A percentile compares a stretch with the other conserved stretches of the same genome.
These are phyloP conservation scores for Cercis canadensis DNA, from an alignment of 306 rosid genomes.

Conservation along the genomic window DNA sequence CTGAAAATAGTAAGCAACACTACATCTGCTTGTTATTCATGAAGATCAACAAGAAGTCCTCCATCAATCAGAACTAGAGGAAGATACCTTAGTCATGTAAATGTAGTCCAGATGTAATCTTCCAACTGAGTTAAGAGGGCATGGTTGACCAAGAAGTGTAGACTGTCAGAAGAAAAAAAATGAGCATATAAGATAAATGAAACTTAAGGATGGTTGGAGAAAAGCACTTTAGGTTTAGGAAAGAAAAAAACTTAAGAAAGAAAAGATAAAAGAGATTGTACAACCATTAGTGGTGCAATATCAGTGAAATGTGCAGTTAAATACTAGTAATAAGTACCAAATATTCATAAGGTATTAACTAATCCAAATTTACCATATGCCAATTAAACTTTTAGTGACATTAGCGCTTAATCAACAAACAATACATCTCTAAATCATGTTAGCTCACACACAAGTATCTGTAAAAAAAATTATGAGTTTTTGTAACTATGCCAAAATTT, in stretches of 20 bases:
- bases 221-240: constrained; percentile 23
- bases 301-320: no score
- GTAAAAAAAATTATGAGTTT: no score
- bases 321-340: no score
- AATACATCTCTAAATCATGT: no score
- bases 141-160: constrained; percentile 81
- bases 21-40: no score
- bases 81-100: constrained; percentile 75
- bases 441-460: no score
- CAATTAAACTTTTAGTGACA: no score
- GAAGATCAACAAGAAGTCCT: constrained; percentile 10
- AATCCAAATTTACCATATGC: no score
- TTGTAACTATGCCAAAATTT: no score
- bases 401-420: no score
- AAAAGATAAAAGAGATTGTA: constrained; percentile 17
- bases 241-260: constrained; percentile 10
- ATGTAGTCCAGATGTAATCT: constrained; percentile 79
- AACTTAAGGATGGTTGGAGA: constrained; percentile 28
- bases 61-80: no score
- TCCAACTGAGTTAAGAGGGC: constrained; percentile 92
- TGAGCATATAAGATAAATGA: constrained; percentile 45
- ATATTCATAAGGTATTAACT: no score
- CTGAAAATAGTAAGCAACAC: constrained; percentile 20
- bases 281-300: constrained; percentile 91
- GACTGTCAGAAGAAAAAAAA: constrained; percentile 68